Evolutionary conservation across 139 green algal genomes (phyloP), one percentile per base, ranked within the genome.

Genomic region (Gonium pectorale): DNA sequence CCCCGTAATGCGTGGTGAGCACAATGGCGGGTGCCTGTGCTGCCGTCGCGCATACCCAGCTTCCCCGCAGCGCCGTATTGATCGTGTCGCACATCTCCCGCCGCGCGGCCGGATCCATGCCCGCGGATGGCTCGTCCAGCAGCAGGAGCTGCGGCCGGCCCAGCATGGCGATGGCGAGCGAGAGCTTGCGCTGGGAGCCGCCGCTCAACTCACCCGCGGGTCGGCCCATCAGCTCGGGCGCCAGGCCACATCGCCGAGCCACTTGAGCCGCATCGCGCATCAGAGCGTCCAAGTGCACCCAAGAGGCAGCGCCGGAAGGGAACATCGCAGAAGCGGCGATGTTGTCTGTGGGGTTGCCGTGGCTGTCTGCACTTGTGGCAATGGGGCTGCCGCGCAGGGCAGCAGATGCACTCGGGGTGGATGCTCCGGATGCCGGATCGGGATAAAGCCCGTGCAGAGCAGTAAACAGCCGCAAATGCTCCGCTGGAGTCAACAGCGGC

Each of bases 141-240:
- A 83, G 75, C 60, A 83, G 59, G 41, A 83, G 43, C 41, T 60
- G 41, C 22, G 75, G 75, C 21, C 43, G 21, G 17, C 75, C 75
- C 29, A 83, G 60, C 21, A 83, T 43, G 31, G 75, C 75, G 11
- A 83, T 33, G n/a, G 75, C 75, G 19, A 83, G 75, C 19, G 75
- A 83, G 22, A 83, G 60, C 75, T 83, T 83, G 60, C 75, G 75
- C 40, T 83, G 59, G 17, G 35, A 62, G 60, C 75, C 75, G 75
- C 75, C 75, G 60, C 60, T 73, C 3, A 83, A 60, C 9, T 33
- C 29, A 37, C 40, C 59, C 31, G 60, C 75, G n/a, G 75, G 75
- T 31, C n/a, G 54, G 27, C 43, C 9, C 37, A 81, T 44, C 0
- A 81, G 73, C 31, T 69, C 54, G 5, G 29, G 26, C 26, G 73